Evolutionary conservation across 768 basidiomycete species (phyloP).

Genomic region (Phanerodontia chrysosporium): DNA sequence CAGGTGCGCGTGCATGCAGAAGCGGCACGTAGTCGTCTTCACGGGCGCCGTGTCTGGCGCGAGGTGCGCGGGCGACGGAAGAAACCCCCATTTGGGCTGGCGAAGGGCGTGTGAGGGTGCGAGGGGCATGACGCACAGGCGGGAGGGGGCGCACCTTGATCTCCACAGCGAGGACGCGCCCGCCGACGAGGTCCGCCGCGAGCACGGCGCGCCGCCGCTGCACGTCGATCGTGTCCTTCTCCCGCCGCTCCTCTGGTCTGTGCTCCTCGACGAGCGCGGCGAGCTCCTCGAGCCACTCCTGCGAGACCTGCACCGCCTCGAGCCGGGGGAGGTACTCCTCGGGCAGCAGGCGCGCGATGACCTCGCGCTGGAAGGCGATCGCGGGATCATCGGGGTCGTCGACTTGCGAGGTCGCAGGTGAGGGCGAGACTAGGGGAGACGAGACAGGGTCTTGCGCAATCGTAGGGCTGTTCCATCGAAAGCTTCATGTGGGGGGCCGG

Average conservation of each 20-base stretch:
- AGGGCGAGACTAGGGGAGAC: slow-evolving; percentile 21
- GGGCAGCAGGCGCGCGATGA: slow-evolving; percentile 67
- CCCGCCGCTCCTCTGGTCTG: slow-evolving; percentile 55
- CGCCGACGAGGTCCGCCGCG: slow-evolving; percentile 76
- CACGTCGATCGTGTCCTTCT: slow-evolving; percentile 57
- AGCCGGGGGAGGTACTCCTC: slow-evolving; percentile 53
- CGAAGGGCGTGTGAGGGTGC: neutral
- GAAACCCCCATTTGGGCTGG: slow-evolving; percentile 97
- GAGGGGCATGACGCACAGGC: neutral
- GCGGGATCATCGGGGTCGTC: slow-evolving; percentile 37
- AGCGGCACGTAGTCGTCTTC: slow-evolving; percentile 79
- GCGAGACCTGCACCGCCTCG: slow-evolving; percentile 40
- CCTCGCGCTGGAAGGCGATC: slow-evolving; percentile 54
- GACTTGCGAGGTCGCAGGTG: slow-evolving; percentile 25
- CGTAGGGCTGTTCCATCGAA: slow-evolving; percentile 72
- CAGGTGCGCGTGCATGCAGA: slow-evolving; percentile 81
- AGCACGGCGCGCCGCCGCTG: slow-evolving; percentile 55
- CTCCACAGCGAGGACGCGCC: slow-evolving; percentile 68
- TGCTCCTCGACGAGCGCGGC: slow-evolving; percentile 38
- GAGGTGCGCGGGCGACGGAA: slow-evolving; percentile 61
- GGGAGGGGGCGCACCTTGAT: slow-evolving; percentile 67
- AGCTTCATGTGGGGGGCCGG: slow-evolving; percentile 44
- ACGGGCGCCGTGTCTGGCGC: slow-evolving; percentile 49
- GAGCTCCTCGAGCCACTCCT: slow-evolving; percentile 59
- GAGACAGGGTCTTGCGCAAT: slow-evolving; percentile 53